Conservation (phyloP, 73 alveolate species). For the Blepharisma japonicum region DNA sequence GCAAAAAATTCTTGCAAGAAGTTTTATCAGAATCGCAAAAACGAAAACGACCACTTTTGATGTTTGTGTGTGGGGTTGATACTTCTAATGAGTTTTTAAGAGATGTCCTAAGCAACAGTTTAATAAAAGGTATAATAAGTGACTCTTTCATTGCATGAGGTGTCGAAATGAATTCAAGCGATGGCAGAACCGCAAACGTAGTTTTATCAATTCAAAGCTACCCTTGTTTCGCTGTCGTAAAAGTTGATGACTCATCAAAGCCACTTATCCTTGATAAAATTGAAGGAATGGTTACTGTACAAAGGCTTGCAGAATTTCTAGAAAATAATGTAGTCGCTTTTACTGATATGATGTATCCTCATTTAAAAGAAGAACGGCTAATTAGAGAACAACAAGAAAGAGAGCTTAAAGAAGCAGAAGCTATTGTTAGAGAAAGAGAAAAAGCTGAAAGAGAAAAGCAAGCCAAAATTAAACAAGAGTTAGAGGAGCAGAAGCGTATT, state of each 20-base stretch:
- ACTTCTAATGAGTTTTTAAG: no score
- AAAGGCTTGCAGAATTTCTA: neutral
- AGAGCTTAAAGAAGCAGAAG: conserved; percentile 26
- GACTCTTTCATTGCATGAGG: neutral
- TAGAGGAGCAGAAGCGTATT: neutral
- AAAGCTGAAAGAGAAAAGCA: conserved; percentile 21
- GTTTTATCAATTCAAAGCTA: neutral
- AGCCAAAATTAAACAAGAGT: neutral
- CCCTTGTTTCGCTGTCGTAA: conserved; percentile 17
- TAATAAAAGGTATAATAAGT: no score
- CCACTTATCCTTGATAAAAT: neutral
- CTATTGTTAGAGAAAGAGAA: conserved; percentile 6
- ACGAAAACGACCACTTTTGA: no score
- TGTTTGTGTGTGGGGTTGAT: no score
- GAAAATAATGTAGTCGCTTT: neutral
- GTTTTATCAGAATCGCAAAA: no score
- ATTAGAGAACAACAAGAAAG: neutral
- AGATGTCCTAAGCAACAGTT: no score
- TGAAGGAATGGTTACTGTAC: conserved; percentile 14
- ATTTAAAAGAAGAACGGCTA: neutral
- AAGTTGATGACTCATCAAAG: conserved; percentile 8
- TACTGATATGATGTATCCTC: neutral
- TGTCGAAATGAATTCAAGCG: conserved; percentile 6
- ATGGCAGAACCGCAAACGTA: neutral
- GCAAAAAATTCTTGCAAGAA: no score